These are phyloP conservation scores for Cymodocea nodosa DNA, from an alignment of 116 monocot species.

Conservation along the genomic window DNA sequence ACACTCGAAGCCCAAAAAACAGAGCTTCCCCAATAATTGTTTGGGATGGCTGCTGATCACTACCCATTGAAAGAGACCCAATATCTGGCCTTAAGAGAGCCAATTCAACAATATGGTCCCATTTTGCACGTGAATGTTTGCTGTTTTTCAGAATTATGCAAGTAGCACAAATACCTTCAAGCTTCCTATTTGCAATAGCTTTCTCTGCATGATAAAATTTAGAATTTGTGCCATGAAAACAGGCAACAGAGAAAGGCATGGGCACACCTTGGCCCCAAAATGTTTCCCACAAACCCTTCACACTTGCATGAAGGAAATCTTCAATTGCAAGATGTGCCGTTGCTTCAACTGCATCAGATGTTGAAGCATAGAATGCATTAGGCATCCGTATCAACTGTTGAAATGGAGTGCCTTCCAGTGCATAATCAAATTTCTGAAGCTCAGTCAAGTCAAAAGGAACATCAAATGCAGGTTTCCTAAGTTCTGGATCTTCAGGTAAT, in stretches of 20 bases:
- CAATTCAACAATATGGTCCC: slow-evolving; percentile 86
- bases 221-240: slow-evolving; percentile 68
- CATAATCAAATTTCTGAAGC: slow-evolving; percentile 90
- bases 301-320: background rate
- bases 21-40: slow-evolving; percentile 70
- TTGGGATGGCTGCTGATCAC: slow-evolving; percentile 31
- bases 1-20: slow-evolving; percentile 75
- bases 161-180: slow-evolving; percentile 65
- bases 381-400: slow-evolving; percentile 92
- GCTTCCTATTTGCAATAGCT: slow-evolving; percentile 70
- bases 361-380: slow-evolving; percentile 68
- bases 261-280: slow-evolving; percentile 69
- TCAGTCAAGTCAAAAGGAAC: slow-evolving; percentile 71
- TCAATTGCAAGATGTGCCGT: slow-evolving; percentile 72
- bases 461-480: slow-evolving; percentile 51
- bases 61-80: slow-evolving; percentile 19
- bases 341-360: slow-evolving; percentile 76
- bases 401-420: slow-evolving; percentile 72
- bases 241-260: slow-evolving; percentile 72
- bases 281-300: slow-evolving; percentile 86
- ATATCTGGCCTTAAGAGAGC: slow-evolving; percentile 83
- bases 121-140: slow-evolving; percentile 44
- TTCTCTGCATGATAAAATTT: slow-evolving; percentile 93
- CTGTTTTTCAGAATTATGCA: slow-evolving; percentile 51
- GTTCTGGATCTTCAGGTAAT: slow-evolving; percentile 28